A percentile compares a stretch with the other conserved stretches of the same genome.
phyloP scores from a whole-genome alignment of 2,329 filamentous ascomycete species.

The Tolypocladium album region DNA sequence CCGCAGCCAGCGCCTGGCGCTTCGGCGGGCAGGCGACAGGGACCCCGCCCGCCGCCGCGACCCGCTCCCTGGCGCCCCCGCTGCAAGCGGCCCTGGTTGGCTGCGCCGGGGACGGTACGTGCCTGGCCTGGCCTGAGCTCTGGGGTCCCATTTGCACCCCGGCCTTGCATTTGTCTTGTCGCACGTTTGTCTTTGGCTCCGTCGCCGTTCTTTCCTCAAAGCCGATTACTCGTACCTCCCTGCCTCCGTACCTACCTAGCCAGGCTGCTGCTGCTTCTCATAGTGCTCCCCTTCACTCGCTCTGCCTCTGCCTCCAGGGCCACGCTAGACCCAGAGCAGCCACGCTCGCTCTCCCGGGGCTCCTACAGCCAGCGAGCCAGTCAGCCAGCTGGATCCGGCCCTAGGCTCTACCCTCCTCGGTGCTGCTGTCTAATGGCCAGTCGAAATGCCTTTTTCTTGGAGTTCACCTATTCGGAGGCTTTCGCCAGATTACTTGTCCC shows the following conservation, averaged over 20 bases:
- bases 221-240: neutral
- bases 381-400: neutral
- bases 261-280: too few relatives aligned
- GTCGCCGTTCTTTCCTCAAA: neutral
- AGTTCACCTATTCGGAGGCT: neutral
- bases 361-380: neutral
- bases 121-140: neutral
- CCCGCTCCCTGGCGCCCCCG: neutral
- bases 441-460: neutral
- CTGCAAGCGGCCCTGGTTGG: neutral
- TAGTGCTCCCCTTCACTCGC: neutral
- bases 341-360: neutral
- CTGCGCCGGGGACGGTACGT: neutral
- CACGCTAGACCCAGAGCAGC: neutral
- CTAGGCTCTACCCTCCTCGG: neutral
- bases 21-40: neutral
- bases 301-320: too few relatives aligned
- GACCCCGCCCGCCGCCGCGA: neutral
- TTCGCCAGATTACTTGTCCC: neutral
- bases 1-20: neutral
- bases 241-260: neutral
- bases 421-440: neutral
- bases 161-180: neutral
- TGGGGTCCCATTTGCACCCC: neutral
- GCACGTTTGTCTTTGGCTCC: too few relatives aligned